Evolutionary conservation across 2,329 filamentous ascomycete species (phyloP), one percentile per base, ranked within the genome.

Genomic region (Ophiocordyceps sinensis): DNA sequence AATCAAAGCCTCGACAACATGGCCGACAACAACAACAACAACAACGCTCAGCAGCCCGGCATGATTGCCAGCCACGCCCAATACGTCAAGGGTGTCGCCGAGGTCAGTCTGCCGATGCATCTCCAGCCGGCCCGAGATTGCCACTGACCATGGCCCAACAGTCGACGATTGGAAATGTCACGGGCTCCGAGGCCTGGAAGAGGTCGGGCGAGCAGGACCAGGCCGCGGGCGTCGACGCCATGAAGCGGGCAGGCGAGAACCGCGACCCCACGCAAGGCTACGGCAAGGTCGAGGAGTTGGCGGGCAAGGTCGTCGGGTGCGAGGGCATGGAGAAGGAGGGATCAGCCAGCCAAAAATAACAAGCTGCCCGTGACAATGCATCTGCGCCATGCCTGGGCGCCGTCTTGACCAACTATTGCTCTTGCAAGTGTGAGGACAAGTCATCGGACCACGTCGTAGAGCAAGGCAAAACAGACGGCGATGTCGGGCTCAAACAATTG

Each of bases 291-390:
- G 80, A 85, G 55, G 73, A 83, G 63, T 53, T 77, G 38, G 73
- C 76, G 0, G 80, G 80, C 6, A 74, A 72, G 52, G 59, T 71
- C 1, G 70, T 75, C 0, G 79, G 80, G 0, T 85, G 80, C 48
- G 75, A 80, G 57, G 80, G 80, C 0, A 84, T 85, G 80, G 63
- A 73, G 57, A 67, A 69, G 41, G 77, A 82, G 56, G 78, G 77
- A 0, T 65, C 61, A 13, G 67, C 63, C 15, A 78, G 72, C 51
- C 23, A 9, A 7, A 26, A 60, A 57, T 41, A 60, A 56, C 45
- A 53, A 60, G 41, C 9, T 9, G 23, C 5, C 9, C 3, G 6
- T 7, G 23, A 26, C 23, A 7, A 26, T 3, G 9, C 23, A 26
- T 26, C 9, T 26, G 23, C 23, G 5, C 9, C 23, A 26, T 2